phyloP scores from a whole-genome alignment of 805 yeast species.

The Candida arabinofermentans region DNA sequence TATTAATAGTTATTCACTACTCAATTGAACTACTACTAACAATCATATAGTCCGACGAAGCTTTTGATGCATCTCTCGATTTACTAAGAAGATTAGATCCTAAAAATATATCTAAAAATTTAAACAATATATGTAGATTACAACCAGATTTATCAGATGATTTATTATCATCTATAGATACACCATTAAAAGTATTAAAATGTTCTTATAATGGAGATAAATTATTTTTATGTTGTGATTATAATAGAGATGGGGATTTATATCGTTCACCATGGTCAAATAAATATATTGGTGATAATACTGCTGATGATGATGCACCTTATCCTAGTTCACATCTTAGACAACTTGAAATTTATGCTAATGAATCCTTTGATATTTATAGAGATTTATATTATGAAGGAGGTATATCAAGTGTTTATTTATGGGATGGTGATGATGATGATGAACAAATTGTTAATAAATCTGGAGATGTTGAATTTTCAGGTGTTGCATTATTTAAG shows the following conservation, averaged over 20 bases:
- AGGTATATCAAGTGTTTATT: conserved; percentile 81
- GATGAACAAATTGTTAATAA: conserved; percentile 31
- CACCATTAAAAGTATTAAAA: conserved; percentile 58
- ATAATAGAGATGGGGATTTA: conserved; percentile 91
- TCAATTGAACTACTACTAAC: not conserved
- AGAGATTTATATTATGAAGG: conserved; percentile 95
- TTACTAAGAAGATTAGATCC: conserved; percentile 75
- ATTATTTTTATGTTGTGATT: conserved; percentile 81
- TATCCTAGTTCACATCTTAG: conserved; percentile 66
- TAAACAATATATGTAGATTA: conserved; percentile 45
- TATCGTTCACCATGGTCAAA: conserved; percentile 91
- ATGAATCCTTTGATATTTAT: conserved; percentile 88
- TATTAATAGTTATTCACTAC: conserved; percentile 4
- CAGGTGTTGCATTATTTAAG: conserved; percentile 86
- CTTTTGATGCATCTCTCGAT: conserved; percentile 75
- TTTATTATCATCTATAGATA: conserved; percentile 79
- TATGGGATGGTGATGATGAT: conserved; percentile 82
- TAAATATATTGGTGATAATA: conserved; percentile 51
- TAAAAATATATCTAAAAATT: conserved; percentile 42
- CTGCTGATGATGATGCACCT: conserved; percentile 64
- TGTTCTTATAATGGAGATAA: conserved; percentile 58
- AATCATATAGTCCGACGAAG: conserved; percentile 35
- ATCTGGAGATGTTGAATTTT: conserved; percentile 61
- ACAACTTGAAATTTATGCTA: conserved; percentile 73
- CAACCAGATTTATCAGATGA: conserved; percentile 81